These are phyloP conservation scores for Clonostachys chloroleuca DNA, from an alignment of 2,329 filamentous ascomycete genomes.

Conservation along the genomic window DNA sequence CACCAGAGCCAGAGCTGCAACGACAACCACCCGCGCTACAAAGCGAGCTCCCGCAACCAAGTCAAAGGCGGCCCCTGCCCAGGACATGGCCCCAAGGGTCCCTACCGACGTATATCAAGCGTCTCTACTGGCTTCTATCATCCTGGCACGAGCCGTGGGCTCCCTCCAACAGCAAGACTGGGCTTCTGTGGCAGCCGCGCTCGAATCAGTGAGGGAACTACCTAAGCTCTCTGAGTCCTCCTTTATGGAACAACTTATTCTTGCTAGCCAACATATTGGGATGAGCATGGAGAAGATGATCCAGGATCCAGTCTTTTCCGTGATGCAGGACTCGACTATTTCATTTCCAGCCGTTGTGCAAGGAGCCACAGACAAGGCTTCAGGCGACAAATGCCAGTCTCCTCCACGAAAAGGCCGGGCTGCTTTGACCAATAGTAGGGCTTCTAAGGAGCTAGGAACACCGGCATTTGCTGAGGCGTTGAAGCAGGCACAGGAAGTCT, in stretches of 20 bases:
- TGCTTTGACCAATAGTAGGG: neutral
- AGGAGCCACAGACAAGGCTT: neutral
- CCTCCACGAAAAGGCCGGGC: slow-evolving; percentile 23
- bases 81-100: slow-evolving; percentile 12
- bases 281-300: slow-evolving; percentile 70
- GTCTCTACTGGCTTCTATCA: slow-evolving; percentile 25
- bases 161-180: slow-evolving; percentile 49
- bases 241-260: slow-evolving; percentile 52
- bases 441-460: slow-evolving; percentile 3
- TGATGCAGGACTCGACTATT: slow-evolving; percentile 87
- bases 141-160: slow-evolving; percentile 33
- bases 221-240: slow-evolving; percentile 32
- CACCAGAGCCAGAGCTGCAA: slow-evolving; percentile 3
- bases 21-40: slow-evolving; percentile 3
- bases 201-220: slow-evolving; percentile 44
- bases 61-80: slow-evolving; percentile 1
- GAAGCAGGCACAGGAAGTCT: slow-evolving; percentile 59
- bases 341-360: slow-evolving; percentile 69
- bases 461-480: slow-evolving; percentile 54
- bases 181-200: slow-evolving; percentile 48
- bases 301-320: slow-evolving; percentile 79
- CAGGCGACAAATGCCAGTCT: slow-evolving; percentile 16
- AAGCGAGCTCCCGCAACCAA: slow-evolving; percentile 1
- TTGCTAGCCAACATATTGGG: slow-evolving; percentile 63
- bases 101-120: slow-evolving; percentile 27